These are phyloP conservation scores for Cyclostephanos invisitatus DNA, from an alignment of 108 stramenopile genomes.

Conservation along the genomic window DNA sequence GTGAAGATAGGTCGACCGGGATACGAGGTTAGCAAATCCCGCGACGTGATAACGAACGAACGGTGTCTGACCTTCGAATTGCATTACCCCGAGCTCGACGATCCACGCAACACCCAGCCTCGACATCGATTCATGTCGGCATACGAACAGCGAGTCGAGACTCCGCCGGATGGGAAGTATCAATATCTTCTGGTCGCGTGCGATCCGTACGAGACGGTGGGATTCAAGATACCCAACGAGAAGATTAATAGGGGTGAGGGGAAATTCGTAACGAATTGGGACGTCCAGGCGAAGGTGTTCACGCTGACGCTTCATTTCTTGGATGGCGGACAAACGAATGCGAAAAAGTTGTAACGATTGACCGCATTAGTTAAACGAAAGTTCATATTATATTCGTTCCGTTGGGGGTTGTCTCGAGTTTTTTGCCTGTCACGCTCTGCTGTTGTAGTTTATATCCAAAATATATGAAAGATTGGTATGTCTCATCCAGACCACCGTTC, in stretches of 20 bases:
- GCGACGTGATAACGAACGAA: slow-evolving; percentile 78
- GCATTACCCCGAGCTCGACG: slow-evolving; percentile 94
- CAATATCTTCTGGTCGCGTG: slow-evolving; percentile 98
- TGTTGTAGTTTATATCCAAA: too few relatives aligned
- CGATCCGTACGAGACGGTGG: slow-evolving; percentile 99
- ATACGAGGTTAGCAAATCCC: slow-evolving; percentile 96
- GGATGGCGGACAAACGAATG: slow-evolving; percentile 27
- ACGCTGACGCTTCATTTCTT: slow-evolving; percentile 86
- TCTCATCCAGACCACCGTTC: too few relatives aligned
- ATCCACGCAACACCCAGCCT: slow-evolving; percentile 85
- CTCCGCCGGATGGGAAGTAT: slow-evolving; percentile 92
- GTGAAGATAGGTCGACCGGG: slow-evolving; percentile 97
- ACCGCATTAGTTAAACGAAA: too few relatives aligned
- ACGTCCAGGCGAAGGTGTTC: slow-evolving; percentile 87
- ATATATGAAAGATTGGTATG: too few relatives aligned
- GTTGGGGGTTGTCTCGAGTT: too few relatives aligned
- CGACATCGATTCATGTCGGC: slow-evolving; percentile 99
- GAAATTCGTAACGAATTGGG: slow-evolving; percentile 96
- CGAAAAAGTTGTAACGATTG: background rate
- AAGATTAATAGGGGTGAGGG: slow-evolving; percentile 92
- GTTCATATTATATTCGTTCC: too few relatives aligned
- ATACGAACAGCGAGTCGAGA: slow-evolving; percentile 97
- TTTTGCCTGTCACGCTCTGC: too few relatives aligned
- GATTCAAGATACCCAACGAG: slow-evolving; percentile 98
- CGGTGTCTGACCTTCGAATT: slow-evolving; percentile 95